These are phyloP conservation scores for Tetraselmis chui DNA, from an alignment of 139 green algal genomes.

Conservation along the genomic window DNA sequence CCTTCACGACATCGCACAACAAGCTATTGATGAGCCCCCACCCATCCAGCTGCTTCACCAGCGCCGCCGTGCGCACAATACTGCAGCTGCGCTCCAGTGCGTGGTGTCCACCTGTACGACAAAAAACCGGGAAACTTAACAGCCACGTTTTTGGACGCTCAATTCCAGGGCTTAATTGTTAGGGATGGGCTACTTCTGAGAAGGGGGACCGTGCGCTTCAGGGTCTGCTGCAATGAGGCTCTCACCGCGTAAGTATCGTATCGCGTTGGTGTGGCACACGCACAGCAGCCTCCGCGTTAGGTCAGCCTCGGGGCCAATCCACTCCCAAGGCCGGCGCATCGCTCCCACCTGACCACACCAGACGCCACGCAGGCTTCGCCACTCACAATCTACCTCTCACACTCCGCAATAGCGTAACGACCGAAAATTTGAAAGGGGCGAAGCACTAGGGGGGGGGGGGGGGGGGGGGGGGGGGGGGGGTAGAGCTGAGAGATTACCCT, in stretches of 20 bases:
- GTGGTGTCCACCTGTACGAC: neutral
- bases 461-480: too few species aligned
- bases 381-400: too few species aligned
- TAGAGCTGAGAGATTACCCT: neutral
- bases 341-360: neutral
- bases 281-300: slow-evolving; percentile 17
- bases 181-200: too few species aligned
- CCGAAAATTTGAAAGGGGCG: too few species aligned
- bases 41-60: neutral
- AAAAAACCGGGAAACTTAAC: too few species aligned
- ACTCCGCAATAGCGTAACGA: too few species aligned
- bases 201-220: too few species aligned
- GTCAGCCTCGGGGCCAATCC: slow-evolving; percentile 9
- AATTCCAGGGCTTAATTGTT: too few species aligned
- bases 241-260: neutral
- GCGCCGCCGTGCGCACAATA: neutral
- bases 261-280: neutral
- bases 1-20: neutral
- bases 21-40: neutral
- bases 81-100: neutral
- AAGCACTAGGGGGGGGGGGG: too few species aligned
- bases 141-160: too few species aligned
- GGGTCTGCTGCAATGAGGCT: too few species aligned
- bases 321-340: slow-evolving; percentile 6
- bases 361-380: too few species aligned